Base-by-base conservation (phyloP, 192 early-diverging fungal genomes). In the Gamsiella multidivaricata region DNA sequence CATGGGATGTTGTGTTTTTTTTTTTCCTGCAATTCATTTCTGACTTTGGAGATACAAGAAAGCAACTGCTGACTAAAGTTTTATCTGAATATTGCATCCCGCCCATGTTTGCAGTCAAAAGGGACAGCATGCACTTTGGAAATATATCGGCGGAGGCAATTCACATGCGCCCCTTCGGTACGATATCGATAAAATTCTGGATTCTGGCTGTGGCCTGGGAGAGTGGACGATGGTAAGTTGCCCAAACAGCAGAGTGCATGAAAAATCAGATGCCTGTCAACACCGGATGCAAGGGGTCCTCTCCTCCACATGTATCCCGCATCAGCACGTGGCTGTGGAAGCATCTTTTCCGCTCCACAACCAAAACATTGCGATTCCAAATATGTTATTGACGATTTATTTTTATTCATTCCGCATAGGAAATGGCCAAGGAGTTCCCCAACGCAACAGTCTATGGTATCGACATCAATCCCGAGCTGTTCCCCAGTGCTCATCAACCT, bases 51-150 rank as follows among this genome's bases (percentile, higher is more conserved):
- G n/a, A n/a, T n/a, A 3, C 9, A 43, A 9, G 18, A 18, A 47
- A 29, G 14, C 33, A 26, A 31, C n/a, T 42, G 49, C 26, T 41
- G 26, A 54, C 49, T 54, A 65, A 54, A 37, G 29, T 52, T n/a
- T 69, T 18, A 39, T 53, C 12, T 14, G 60, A 25, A 29, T 52
- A 12, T 58, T 45, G 23, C 54, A 28, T 37, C 34, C n/a, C 11
- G 6, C 3, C 31, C 36, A 37, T 52, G 33, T 14, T 26, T 25
- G 12, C 22, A 78, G 74, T 26, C 74, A 78, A 69, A 78, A 78
- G 28, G 74, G 74, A 9, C 74, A 78, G 42, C 74, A 78, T 78
- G 74, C 65, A n/a, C 66, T 78, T 26, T 78, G 74, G 74, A 78
- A 78, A 49, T 78, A 78, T 49, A 78, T 78, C 53, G 74, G 74